Base-by-base conservation (phyloP, 75 land plant species). In the Selaginella tamariscina region DNA sequence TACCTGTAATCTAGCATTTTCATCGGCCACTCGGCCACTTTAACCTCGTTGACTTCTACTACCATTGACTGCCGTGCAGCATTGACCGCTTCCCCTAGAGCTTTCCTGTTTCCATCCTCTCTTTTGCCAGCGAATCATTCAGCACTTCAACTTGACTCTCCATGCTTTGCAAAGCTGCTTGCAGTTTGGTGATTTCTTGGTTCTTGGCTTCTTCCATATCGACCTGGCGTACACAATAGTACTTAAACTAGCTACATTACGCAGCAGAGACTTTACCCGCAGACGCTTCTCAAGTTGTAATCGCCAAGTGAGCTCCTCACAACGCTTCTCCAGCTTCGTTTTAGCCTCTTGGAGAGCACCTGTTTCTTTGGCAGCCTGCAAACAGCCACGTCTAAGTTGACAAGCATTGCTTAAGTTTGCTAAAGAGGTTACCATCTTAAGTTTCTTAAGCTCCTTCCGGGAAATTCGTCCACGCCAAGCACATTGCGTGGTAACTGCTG, bases 301-400 rank as follows among this genome's bases (percentile, higher is more conserved):
- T 59, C 99, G 76, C 99, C 91, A 87, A 56, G 91, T 95, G 31
- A 95, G 82, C 70, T 95, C 99, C 74, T 95, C 99, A 72, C 94
- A 95, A 72, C 89, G 83, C 77, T 95, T 95, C 75, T 95, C 99
- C 73, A 95, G 67, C 72, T 87, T 95, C 68, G 85, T 85, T 68
- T 95, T 95, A 13, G 99, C 99, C 67, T 77, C 99, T 77, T 87
- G 99, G 2, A 95, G 81, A 49, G 99, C 99, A 55, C 99, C 99
- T 30, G 99, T 95, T 82, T 95, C 96, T 54, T 70, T 90, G 64
- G 99, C 91, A 75, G 96, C 96, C 99, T 95, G 59, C 49, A 76
- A 21, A 32, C 54, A 11, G 20, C 20, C 11, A 11, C 11, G 11
- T 11, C 20, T 11, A 59, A 59, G 23, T 9, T 59, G 27, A 9